These are phyloP conservation scores for Thermothelomyces thermophilus DNA, from an alignment of 2,329 filamentous ascomycete genomes.

Conservation along the genomic window DNA sequence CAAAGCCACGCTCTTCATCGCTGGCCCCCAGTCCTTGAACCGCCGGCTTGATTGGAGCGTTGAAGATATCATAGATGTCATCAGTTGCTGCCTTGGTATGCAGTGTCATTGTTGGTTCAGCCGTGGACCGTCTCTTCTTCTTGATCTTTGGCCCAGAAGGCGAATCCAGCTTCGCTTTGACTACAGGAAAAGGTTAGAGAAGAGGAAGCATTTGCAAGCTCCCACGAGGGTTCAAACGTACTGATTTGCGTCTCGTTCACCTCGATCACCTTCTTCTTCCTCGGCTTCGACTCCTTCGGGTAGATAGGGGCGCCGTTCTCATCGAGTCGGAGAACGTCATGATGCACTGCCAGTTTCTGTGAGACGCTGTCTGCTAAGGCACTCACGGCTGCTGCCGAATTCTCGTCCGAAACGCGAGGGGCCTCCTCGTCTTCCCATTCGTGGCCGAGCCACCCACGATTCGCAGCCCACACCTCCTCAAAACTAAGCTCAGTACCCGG, in stretches of 20 bases:
- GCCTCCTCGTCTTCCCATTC: slow-evolving; percentile 44
- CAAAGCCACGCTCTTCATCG: slow-evolving; percentile 61
- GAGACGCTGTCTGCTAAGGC: slow-evolving; percentile 26
- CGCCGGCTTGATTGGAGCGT: slow-evolving; percentile 59
- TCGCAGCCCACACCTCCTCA: slow-evolving; percentile 79
- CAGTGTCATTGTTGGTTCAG: slow-evolving; percentile 95
- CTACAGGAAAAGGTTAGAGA: slow-evolving; percentile 39
- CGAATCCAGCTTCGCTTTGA: slow-evolving; percentile 89
- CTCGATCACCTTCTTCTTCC: slow-evolving; percentile 76
- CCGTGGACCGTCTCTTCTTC: slow-evolving; percentile 53
- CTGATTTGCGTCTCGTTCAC: slow-evolving; percentile 89
- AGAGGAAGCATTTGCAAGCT: not conserved
- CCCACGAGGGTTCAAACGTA: no score
- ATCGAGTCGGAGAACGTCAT: slow-evolving; percentile 44
- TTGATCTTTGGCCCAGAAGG: slow-evolving; percentile 78
- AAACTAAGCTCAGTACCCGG: slow-evolving; percentile 75
- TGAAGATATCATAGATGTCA: slow-evolving; percentile 97
- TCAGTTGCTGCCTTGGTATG: slow-evolving; percentile 93
- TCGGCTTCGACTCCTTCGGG: slow-evolving; percentile 38
- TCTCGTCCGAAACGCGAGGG: slow-evolving; percentile 25
- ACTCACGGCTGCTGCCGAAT: slow-evolving; percentile 25
- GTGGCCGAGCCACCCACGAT: slow-evolving; percentile 61
- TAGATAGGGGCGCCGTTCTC: slow-evolving; percentile 49
- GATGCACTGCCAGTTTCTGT: slow-evolving; percentile 38
- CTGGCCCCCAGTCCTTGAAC: slow-evolving; percentile 35